These are phyloP conservation scores for Echinochloa phyllopogon DNA, from an alignment of 176 grass and related monocot genomes.

Conservation along the genomic window DNA sequence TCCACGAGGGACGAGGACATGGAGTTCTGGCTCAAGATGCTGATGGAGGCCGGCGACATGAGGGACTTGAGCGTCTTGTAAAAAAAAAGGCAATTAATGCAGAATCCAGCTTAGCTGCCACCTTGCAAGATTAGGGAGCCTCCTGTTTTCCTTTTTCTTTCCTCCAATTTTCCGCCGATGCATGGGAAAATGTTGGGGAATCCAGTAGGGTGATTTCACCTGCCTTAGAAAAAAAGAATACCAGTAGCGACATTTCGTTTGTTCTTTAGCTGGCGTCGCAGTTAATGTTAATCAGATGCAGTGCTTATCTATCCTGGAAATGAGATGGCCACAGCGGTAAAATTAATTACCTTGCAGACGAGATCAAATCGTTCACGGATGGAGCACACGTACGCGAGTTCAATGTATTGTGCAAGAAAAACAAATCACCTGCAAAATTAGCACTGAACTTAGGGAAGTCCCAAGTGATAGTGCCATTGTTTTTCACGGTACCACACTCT, in stretches of 20 bases:
- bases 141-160: not conserved
- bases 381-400: not conserved
- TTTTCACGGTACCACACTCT: not conserved
- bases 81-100: slow-evolving; percentile 3
- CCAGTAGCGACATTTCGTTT: slow-evolving; percentile 23
- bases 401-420: not conserved
- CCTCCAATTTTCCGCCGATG: slow-evolving; percentile 17
- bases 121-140: slow-evolving; percentile 1
- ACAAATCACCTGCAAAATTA: not conserved
- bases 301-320: slow-evolving; percentile 18
- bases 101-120: slow-evolving; percentile 10
- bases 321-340: slow-evolving; percentile 7
- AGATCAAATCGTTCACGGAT: not conserved
- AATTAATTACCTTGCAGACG: not conserved
- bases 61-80: slow-evolving; percentile 41
- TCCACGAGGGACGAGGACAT: slow-evolving; percentile 48
- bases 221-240: slow-evolving; percentile 40
- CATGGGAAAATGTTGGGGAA: slow-evolving; percentile 41
- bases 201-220: slow-evolving; percentile 33
- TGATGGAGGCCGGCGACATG: slow-evolving; percentile 57
- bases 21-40: slow-evolving; percentile 66
- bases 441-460: not conserved
- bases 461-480: not conserved
- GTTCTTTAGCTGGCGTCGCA: slow-evolving; percentile 26
- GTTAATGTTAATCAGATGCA: slow-evolving; percentile 36